phyloP scores from a whole-genome alignment of 106 monocot species.

The Dactylorhiza incarnata region DNA sequence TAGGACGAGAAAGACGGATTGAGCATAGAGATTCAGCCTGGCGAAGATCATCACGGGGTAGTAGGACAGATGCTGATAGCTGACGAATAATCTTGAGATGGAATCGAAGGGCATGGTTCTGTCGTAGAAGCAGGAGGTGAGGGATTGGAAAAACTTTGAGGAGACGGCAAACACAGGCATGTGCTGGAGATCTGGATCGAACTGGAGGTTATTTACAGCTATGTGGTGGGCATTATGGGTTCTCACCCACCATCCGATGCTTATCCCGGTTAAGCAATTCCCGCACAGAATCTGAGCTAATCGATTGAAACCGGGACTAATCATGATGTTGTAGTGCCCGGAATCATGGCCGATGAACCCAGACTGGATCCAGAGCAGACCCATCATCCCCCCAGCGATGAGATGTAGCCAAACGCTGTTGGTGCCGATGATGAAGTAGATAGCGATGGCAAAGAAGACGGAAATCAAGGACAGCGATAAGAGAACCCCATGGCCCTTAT shows the following conservation, averaged over 20 bases:
- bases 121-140: constrained; percentile 42
- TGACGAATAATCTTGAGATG: constrained; percentile 33
- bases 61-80: constrained; percentile 64
- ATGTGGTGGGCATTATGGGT: constrained; percentile 72
- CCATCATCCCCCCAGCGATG: constrained; percentile 24
- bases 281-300: constrained; percentile 30
- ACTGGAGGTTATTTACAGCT: constrained; percentile 56
- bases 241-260: constrained; percentile 69
- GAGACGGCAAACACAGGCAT: constrained; percentile 51
- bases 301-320: constrained; percentile 9
- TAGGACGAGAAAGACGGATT: constrained; percentile 30
- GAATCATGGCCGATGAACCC: constrained; percentile 63
- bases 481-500: constrained; percentile 26
- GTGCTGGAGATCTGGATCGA: constrained; percentile 61
- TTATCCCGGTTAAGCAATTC: constrained; percentile 50
- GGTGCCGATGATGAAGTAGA: constrained; percentile 21
- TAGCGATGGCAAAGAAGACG: constrained; percentile 16
- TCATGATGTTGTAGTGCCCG: constrained; percentile 45
- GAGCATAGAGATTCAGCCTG: constrained; percentile 40
- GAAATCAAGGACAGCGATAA: constrained; percentile 17
- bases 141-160: constrained; percentile 30
- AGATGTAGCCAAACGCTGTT: constrained; percentile 19
- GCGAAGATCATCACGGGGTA: constrained; percentile 58
- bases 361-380: constrained; percentile 50
- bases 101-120: constrained; percentile 35